Evolutionary conservation across 768 basidiomycete genomes (phyloP).

Genomic region (Hygrophoropsis aurantiaca): DNA sequence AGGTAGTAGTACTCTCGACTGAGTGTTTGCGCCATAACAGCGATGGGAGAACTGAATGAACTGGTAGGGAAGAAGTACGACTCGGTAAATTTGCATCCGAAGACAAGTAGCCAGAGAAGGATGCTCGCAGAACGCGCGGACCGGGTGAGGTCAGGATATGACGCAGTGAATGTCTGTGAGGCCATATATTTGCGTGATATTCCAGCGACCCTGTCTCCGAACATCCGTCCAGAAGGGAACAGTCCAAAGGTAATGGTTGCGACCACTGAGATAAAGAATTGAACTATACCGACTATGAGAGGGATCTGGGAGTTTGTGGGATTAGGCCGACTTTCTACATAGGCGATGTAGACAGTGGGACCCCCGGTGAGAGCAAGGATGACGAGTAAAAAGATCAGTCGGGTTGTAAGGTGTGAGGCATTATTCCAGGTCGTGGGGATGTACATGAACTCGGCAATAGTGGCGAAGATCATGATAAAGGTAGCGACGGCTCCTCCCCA

Average conservation of each 20-base stretch:
- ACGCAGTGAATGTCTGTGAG: constrained; percentile 97
- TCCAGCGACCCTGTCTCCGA: constrained; percentile 96
- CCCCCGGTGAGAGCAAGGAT: constrained; percentile 91
- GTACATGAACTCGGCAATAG: constrained; percentile 92
- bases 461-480: constrained; percentile 90
- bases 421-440: constrained; percentile 99
- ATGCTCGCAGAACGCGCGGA: constrained; percentile 81
- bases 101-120: constrained; percentile 86
- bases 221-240: constrained; percentile 96
- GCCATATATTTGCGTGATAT: constrained; percentile 99
- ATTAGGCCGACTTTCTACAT: constrained; percentile 66
- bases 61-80: constrained; percentile 98
- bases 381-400: constrained; percentile 87
- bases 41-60: constrained; percentile 95
- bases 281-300: constrained; percentile 88
- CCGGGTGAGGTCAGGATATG: constrained; percentile 79
- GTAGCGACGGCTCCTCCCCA: constrained; percentile 96
- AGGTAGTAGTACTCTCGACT: constrained; percentile 99
- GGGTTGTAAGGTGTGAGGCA: constrained; percentile 92
- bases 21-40: constrained; percentile 95
- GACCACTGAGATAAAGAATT: constrained; percentile 88
- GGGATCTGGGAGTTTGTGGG: constrained; percentile 62
- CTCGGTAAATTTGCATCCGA: constrained; percentile 94
- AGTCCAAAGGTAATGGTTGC: constrained; percentile 82
- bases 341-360: constrained; percentile 91